A percentile compares a stretch with the other conserved stretches of the same genome.
phyloP scores from a whole-genome alignment of 768 basidiomycete genomes.

The Collybiopsis confluens region DNA sequence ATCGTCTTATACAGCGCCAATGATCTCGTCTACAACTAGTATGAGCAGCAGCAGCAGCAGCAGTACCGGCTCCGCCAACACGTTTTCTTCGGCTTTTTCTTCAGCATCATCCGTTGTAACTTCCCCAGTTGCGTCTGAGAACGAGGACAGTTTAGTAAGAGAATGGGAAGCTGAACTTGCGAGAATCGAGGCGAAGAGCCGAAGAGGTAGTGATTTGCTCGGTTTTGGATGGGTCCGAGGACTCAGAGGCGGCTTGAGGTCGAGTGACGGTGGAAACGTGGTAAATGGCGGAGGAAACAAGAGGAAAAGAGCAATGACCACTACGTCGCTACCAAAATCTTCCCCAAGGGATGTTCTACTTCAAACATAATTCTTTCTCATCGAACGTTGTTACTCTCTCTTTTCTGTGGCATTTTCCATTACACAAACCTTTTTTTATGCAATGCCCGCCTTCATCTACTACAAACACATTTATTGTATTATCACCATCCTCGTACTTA shows the following conservation, averaged over 20 bases:
- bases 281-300: not conserved
- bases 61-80: not conserved
- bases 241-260: not conserved
- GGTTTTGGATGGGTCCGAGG: slow-evolving; percentile 36
- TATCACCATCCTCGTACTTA: too few relatives aligned
- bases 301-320: too few relatives aligned
- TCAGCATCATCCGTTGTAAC: not conserved
- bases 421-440: too few relatives aligned
- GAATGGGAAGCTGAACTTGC: slow-evolving; percentile 81
- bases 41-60: not conserved
- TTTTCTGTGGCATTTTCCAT: too few relatives aligned
- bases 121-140: not conserved
- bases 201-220: slow-evolving; percentile 43
- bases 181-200: slow-evolving; percentile 62
- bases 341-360: not conserved
- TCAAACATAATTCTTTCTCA: not conserved
- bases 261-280: not conserved
- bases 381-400: too few relatives aligned
- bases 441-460: too few relatives aligned
- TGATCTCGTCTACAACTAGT: not conserved
- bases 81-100: not conserved
- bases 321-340: too few relatives aligned
- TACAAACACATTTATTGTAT: too few relatives aligned
- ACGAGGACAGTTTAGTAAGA: slow-evolving; percentile 22
- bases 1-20: not conserved